Percentiles rank a stretch among this genome's conserved stretches.
These are phyloP conservation scores for Botrytis fragariae DNA, from an alignment of 2,329 filamentous ascomycete genomes.

Conservation along the genomic window DNA sequence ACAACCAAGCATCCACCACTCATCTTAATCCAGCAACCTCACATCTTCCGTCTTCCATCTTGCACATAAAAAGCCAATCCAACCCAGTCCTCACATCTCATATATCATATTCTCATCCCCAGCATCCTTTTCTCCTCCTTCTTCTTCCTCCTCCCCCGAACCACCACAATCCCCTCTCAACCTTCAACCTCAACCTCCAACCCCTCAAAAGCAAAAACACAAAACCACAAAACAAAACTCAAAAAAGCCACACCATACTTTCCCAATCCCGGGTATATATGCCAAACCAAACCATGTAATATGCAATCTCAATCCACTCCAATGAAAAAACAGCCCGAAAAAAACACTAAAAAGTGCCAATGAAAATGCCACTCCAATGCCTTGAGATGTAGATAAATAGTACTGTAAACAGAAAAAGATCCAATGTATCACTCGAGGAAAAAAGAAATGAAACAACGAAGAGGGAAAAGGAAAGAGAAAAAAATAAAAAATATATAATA, in stretches of 20 bases:
- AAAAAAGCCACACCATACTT: not conserved
- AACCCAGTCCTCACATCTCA: not conserved
- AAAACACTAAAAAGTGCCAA: not conserved
- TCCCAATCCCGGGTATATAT: not conserved
- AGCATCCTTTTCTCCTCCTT: not conserved
- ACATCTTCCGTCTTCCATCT: not conserved
- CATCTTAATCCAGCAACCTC: not conserved
- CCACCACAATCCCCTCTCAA: too few relatives aligned
- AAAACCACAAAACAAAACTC: not conserved
- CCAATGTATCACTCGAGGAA: not conserved
- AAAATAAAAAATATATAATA: not conserved
- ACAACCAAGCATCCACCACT: not conserved
- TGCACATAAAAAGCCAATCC: not conserved
- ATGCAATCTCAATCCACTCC: not conserved
- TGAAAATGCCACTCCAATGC: not conserved
- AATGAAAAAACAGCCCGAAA: not conserved
- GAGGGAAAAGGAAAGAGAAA: not conserved
- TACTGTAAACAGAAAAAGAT: not conserved
- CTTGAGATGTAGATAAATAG: not conserved
- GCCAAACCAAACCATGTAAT: not conserved
- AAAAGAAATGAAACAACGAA: not conserved
- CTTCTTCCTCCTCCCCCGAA: too few relatives aligned
- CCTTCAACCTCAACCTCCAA: too few relatives aligned
- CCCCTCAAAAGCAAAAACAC: not conserved
- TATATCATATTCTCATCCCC: not conserved